Evolutionary conservation across 192 early-diverging fungal genomes (phyloP), one percentile per base, ranked within the genome.

Genomic region (Entomortierella parvispora): DNA sequence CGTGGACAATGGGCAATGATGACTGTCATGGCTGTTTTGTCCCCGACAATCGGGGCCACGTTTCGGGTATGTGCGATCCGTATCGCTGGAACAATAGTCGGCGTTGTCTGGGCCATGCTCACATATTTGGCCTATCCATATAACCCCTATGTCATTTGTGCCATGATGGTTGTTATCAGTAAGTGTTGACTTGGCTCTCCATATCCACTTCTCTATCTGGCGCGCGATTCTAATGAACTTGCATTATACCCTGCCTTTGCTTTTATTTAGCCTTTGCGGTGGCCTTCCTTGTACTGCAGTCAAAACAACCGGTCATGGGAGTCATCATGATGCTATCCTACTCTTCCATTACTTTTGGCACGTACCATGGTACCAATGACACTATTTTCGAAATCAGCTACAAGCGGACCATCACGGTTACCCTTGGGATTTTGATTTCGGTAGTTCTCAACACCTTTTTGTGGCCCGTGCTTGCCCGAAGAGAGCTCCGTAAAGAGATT

Each of bases 381-480:
- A 52, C 49, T 2, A 42, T 64, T 26, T 50, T 23, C 37, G 48
- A 26, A n/a, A 23, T 51, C 2, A 50, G 33, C 17, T 53, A 52
- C 14, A 64, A 52, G 47, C 49, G 29, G n/a, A 47, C 62, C 12
- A 20, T 52, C 14, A 64, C 62, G 29, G 40, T 64, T 6, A 64
- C 26, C 5, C 31, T 42, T 11, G 62, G 62, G 1, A 64, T 64
- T 9, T 25, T 64, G 5, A 53, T 64, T 9, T 43, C 62, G 10
- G 62, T 64, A 0, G 22, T 40, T 5, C 15, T 64, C 1, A 64
- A 64, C 37, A 50, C 62, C 1, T 42, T 51, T n/a, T 23, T 64
- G 23, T 64, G 62, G 62, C 62, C 92, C 10, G 90, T 86, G 51
- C 84, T 92, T 40, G 92, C 92, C 0, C 85, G 90, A 2, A 84